phyloP scores from a whole-genome alignment of 1,284 basidiomycete genomes.

The Chiua sp. region DNA sequence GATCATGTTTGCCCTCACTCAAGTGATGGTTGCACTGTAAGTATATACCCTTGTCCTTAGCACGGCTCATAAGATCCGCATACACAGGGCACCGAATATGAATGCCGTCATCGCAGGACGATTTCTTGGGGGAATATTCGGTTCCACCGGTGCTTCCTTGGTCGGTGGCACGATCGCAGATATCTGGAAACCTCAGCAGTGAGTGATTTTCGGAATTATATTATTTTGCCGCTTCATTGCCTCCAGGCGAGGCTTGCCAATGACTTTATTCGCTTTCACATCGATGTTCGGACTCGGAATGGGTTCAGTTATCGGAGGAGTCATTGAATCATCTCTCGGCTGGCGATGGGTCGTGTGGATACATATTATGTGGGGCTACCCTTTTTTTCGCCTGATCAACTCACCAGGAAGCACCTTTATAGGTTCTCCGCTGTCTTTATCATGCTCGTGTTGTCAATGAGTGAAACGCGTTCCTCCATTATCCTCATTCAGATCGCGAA shows the following conservation, averaged over 20 bases:
- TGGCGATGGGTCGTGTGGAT: constrained; percentile 79
- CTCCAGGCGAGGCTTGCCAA: constrained; percentile 58
- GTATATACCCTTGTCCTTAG: constrained; percentile 11
- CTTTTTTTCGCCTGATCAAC: not conserved
- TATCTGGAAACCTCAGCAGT: constrained; percentile 35
- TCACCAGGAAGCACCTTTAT: not conserved
- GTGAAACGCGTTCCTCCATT: constrained; percentile 68
- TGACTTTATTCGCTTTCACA: constrained; percentile 55
- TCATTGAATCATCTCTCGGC: constrained; percentile 57
- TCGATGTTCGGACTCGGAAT: constrained; percentile 55
- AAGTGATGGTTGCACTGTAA: constrained; percentile 47
- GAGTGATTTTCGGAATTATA: not conserved
- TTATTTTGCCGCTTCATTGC: not conserved
- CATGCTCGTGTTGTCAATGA: constrained; percentile 53
- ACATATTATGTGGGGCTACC: constrained; percentile 48
- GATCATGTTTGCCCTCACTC: constrained; percentile 42
- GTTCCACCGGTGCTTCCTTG: constrained; percentile 61
- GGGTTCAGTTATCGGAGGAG: constrained; percentile 58
- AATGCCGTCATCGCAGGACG: constrained; percentile 24
- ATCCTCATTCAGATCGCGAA: constrained; percentile 64
- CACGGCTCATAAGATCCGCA: not conserved
- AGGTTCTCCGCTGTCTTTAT: constrained; percentile 54
- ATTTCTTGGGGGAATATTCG: constrained; percentile 29
- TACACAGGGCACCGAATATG: constrained; percentile 36
- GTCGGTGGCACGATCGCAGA: constrained; percentile 69